These are phyloP conservation scores for Golubevia pallescens DNA, from an alignment of 1,284 basidiomycete species.

Conservation along the genomic window DNA sequence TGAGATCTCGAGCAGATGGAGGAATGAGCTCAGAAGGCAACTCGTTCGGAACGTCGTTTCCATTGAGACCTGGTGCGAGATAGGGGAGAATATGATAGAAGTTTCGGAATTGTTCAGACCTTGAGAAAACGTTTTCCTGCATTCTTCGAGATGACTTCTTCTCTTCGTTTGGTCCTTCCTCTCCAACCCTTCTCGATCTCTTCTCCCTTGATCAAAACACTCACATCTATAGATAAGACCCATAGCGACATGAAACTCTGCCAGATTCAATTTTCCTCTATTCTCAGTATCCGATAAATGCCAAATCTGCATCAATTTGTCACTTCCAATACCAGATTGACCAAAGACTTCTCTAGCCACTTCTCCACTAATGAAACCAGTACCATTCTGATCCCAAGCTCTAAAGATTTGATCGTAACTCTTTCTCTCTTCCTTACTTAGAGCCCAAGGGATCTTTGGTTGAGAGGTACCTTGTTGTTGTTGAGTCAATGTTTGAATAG, in stretches of 20 bases:
- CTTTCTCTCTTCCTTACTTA: conserved; percentile 91
- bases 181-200: no score
- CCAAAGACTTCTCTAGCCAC: conserved; percentile 93
- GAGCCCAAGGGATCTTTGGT: conserved; percentile 84
- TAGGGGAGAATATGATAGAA: no score
- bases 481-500: conserved; percentile 66
- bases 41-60: conserved; percentile 79
- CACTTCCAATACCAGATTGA: conserved; percentile 84
- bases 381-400: conserved; percentile 84
- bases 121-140: no score
- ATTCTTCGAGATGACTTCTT: no score
- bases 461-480: conserved; percentile 74
- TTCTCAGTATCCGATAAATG: conserved; percentile 58
- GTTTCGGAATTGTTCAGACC: no score
- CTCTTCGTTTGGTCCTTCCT: no score
- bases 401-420: conserved; percentile 96
- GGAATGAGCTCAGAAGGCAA: conserved; percentile 90
- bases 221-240: conserved; percentile 91
- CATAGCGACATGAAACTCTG: conserved; percentile 99
- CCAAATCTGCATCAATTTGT: conserved; percentile 95
- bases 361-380: conserved; percentile 85
- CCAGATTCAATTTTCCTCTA: conserved; percentile 72
- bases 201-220: conserved; percentile 57
- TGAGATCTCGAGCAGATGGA: conserved; percentile 88
- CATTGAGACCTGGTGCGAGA: neutral